Evolutionary conservation across 2,329 filamentous ascomycete genomes (phyloP).

Genomic region (Dactylonectria estremocensis): DNA sequence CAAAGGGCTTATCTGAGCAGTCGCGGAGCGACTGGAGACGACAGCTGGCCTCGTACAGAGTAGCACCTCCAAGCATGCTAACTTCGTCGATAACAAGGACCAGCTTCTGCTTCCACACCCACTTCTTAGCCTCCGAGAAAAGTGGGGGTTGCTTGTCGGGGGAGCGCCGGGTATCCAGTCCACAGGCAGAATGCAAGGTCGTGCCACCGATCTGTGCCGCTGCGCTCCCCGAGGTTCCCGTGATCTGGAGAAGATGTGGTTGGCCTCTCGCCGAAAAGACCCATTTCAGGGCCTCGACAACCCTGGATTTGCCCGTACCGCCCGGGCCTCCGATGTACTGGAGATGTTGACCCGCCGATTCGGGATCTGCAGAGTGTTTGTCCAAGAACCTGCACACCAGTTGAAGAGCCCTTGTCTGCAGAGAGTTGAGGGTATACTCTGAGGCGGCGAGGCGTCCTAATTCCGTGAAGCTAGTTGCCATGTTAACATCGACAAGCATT

Average conservation of each 20-base stretch:
- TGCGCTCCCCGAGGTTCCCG: constrained; percentile 24
- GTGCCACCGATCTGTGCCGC: constrained; percentile 26
- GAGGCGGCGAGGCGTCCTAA: background rate
- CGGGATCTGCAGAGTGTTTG: constrained; percentile 13
- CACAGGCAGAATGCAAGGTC: constrained; percentile 21
- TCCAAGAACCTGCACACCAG: constrained; percentile 19
- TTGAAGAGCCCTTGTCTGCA: constrained; percentile 9
- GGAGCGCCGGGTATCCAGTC: constrained; percentile 15
- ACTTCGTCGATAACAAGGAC: constrained; percentile 30
- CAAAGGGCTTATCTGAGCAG: constrained; percentile 28
- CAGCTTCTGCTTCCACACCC: too few relatives aligned
- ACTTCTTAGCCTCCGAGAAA: constrained; percentile 28
- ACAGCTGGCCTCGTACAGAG: constrained; percentile 22
- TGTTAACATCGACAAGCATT: background rate
- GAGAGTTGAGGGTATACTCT: constrained; percentile 1
- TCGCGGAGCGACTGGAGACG: constrained; percentile 25
- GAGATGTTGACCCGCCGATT: constrained; percentile 24
- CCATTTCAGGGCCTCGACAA: constrained; percentile 18
- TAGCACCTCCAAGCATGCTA: constrained; percentile 30
- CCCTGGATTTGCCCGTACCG: constrained; percentile 21
- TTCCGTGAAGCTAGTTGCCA: background rate
- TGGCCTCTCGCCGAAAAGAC: constrained; percentile 25
- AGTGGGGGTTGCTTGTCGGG: constrained; percentile 4
- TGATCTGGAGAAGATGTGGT: too few relatives aligned
- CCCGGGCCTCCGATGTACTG: constrained; percentile 24